Percentiles rank a stretch among this genome's conserved stretches.
phyloP scores from a whole-genome alignment of 2,329 filamentous ascomycete genomes.

The Biscogniauxia sp. region DNA sequence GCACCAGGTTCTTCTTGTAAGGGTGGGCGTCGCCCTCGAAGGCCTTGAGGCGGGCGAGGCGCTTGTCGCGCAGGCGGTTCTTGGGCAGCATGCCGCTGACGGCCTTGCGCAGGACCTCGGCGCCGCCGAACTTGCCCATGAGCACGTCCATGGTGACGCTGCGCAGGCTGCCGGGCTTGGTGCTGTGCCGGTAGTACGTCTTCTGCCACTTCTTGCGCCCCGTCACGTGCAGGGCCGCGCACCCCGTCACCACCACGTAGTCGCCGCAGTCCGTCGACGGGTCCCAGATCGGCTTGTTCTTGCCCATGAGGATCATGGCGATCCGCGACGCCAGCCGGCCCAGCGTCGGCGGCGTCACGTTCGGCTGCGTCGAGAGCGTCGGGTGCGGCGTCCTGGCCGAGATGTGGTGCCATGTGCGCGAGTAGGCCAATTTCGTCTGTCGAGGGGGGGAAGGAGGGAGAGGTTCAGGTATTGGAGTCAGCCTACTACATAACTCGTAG shows the following conservation, averaged over 20 bases:
- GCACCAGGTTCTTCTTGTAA: slow-evolving; percentile 83
- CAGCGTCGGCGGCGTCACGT: slow-evolving; percentile 70
- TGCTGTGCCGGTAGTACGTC: slow-evolving; percentile 93
- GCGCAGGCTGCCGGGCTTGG: slow-evolving; percentile 81
- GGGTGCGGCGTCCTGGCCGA: slow-evolving; percentile 68
- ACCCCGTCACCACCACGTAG: slow-evolving; percentile 94
- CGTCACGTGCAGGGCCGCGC: slow-evolving; percentile 80
- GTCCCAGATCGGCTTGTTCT: slow-evolving; percentile 98
- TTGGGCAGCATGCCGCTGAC: slow-evolving; percentile 98
- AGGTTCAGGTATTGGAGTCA: neutral
- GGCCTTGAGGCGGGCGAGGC: slow-evolving; percentile 85
- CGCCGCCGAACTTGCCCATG: slow-evolving; percentile 91
- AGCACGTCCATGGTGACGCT: slow-evolving; percentile 91
- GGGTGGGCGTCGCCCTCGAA: slow-evolving; percentile 94
- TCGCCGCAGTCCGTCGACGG: slow-evolving; percentile 98
- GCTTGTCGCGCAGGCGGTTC: slow-evolving; percentile 85
- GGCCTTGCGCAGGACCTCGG: slow-evolving; percentile 85
- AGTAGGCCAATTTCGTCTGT: slow-evolving; percentile 94
- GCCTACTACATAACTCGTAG: slow-evolving; percentile 1
- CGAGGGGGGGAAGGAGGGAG: neutral
- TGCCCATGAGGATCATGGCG: slow-evolving; percentile 89
- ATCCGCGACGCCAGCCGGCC: slow-evolving; percentile 87
- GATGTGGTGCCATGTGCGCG: slow-evolving; percentile 86
- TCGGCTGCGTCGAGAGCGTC: slow-evolving; percentile 56
- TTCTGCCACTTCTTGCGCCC: slow-evolving; percentile 94